A percentile compares a stretch with the other conserved stretches of the same genome.
phyloP scores from a whole-genome alignment of 176 grass and related monocot genomes.

The Eremochloa ophiuroides region DNA sequence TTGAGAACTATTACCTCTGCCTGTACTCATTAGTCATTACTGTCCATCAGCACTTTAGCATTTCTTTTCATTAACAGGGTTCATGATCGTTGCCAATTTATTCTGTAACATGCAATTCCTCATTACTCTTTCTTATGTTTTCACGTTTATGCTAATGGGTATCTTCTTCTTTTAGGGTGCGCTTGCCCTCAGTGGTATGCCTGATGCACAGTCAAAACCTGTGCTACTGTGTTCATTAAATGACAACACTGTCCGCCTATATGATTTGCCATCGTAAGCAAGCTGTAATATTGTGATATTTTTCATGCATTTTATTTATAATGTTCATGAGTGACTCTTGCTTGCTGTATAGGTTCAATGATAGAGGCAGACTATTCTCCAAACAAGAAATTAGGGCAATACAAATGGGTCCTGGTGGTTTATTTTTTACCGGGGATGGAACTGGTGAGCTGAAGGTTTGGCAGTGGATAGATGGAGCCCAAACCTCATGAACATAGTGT shows the following conservation, averaged over 20 bases:
- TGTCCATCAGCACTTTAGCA: not conserved
- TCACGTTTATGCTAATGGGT: slow-evolving; percentile 11
- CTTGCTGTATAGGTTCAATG: slow-evolving; percentile 65
- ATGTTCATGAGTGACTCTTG: slow-evolving; percentile 7
- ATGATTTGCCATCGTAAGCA: slow-evolving; percentile 93
- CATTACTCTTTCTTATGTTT: not conserved
- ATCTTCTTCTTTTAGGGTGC: slow-evolving; percentile 54
- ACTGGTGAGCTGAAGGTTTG: slow-evolving; percentile 94
- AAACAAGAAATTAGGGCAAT: slow-evolving; percentile 84
- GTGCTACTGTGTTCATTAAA: slow-evolving; percentile 85
- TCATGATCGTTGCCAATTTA: not conserved
- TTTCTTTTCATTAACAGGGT: not conserved
- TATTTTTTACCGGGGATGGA: slow-evolving; percentile 97
- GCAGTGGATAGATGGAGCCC: slow-evolving; percentile 58
- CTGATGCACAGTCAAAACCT: slow-evolving; percentile 77
- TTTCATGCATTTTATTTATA: slow-evolving; percentile 13
- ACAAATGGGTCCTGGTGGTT: slow-evolving; percentile 68
- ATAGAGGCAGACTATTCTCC: slow-evolving; percentile 80
- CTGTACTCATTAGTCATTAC: not conserved
- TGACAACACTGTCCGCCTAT: slow-evolving; percentile 76
- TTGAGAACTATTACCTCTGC: not conserved
- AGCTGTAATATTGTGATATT: slow-evolving; percentile 15
- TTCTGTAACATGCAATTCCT: not conserved
- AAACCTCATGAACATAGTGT: slow-evolving; percentile 47
- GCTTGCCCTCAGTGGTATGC: slow-evolving; percentile 77